Conservation (phyloP, 148 eudicot genomes). For the Amaranthus palmeri region DNA sequence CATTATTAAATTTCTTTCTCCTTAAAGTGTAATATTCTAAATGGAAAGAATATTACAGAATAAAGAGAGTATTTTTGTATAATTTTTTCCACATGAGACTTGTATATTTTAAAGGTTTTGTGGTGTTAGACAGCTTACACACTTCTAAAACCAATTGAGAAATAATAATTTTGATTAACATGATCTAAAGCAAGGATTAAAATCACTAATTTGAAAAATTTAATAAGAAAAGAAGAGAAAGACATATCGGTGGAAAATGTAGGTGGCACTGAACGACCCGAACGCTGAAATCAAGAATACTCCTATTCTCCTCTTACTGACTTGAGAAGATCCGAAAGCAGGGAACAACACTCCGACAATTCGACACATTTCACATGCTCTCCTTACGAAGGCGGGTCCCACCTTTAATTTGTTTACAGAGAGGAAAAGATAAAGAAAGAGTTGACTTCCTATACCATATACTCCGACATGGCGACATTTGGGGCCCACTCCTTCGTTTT, state of each 20-base stretch:
- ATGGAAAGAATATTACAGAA: too few relatives aligned
- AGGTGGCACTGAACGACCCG: not conserved
- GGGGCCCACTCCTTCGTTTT: constrained; percentile 2
- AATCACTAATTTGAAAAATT: too few relatives aligned
- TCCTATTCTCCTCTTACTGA: not conserved
- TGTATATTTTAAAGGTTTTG: too few relatives aligned
- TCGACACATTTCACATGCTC: constrained; percentile 26
- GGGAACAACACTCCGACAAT: constrained; percentile 21
- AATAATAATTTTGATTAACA: too few relatives aligned
- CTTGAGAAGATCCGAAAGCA: not conserved
- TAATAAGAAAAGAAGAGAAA: not conserved
- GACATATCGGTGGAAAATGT: not conserved
- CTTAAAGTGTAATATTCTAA: too few relatives aligned
- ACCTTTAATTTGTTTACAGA: not conserved
- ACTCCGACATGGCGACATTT: constrained; percentile 13
- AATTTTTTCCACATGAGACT: too few relatives aligned
- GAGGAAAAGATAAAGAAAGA: not conserved
- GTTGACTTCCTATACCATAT: constrained; percentile 19
- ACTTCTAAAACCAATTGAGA: too few relatives aligned
- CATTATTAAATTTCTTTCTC: too few relatives aligned
- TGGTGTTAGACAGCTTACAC: too few relatives aligned
- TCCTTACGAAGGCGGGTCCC: not conserved
- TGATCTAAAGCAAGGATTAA: too few relatives aligned
- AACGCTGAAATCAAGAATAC: constrained; percentile 12
- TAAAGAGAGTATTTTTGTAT: too few relatives aligned